These are phyloP conservation scores for Pythium apleroticum DNA, from an alignment of 352 stramenopile genomes.

Conservation along the genomic window DNA sequence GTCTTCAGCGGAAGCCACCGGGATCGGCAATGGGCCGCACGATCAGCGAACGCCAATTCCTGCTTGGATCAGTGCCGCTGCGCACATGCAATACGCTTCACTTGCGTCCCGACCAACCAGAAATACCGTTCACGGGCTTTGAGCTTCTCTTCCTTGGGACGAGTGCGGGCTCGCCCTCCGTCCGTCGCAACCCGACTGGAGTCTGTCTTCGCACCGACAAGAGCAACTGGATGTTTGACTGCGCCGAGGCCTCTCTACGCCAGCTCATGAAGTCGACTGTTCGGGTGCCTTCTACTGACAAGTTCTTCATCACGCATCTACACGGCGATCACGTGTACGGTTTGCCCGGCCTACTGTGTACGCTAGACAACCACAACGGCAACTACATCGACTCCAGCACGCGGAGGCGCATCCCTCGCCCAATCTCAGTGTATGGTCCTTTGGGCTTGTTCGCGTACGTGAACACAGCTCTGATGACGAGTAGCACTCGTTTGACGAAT, in stretches of 20 bases:
- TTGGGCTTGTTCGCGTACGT: constrained; percentile 77
- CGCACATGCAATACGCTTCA: constrained; percentile 61
- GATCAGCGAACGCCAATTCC: constrained; percentile 43
- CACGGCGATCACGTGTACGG: constrained; percentile 88
- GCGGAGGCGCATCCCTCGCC: constrained; percentile 38
- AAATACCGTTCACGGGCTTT: constrained; percentile 78
- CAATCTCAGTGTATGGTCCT: constrained; percentile 78
- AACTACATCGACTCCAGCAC: constrained; percentile 58
- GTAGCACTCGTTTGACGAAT: constrained; percentile 68
- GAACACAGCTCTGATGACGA: constrained; percentile 67
- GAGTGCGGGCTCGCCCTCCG: constrained; percentile 68
- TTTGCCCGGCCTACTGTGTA: constrained; percentile 79
- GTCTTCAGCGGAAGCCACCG: constrained; percentile 10
- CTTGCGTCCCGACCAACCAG: constrained; percentile 21
- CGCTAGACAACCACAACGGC: constrained; percentile 77
- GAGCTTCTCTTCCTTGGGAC: constrained; percentile 84
- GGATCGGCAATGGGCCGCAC: constrained; percentile 19
- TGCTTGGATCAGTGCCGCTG: constrained; percentile 48
- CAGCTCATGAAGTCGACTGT: constrained; percentile 83
- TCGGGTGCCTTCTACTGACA: constrained; percentile 68
- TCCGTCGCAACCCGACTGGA: constrained; percentile 60
- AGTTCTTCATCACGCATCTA: constrained; percentile 86
- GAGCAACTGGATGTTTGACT: constrained; percentile 89
- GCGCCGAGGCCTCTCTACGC: constrained; percentile 72
- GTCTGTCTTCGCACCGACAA: constrained; percentile 64